Conservation (phyloP, 2,329 filamentous ascomycete species). For the Monilinia aucupariae region DNA sequence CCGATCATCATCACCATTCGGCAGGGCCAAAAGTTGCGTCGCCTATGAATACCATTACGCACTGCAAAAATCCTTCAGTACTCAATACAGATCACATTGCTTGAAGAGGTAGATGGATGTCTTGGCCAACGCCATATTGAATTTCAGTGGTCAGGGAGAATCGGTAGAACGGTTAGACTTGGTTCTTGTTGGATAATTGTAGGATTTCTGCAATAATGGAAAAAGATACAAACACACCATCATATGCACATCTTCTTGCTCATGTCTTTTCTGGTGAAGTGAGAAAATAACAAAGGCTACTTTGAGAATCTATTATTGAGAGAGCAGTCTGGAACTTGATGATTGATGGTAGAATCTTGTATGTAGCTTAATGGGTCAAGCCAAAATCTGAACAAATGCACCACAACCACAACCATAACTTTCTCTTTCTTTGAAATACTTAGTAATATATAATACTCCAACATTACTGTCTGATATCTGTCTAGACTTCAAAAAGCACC, state of each 20-base stretch:
- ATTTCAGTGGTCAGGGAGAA: slow-evolving; percentile 48
- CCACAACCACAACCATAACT: no score
- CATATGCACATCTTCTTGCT: background rate
- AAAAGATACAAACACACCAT: background rate
- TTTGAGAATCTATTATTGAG: no score
- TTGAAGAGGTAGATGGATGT: slow-evolving; percentile 40
- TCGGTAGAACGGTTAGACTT: slow-evolving; percentile 52
- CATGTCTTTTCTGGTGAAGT: background rate
- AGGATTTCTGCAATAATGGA: background rate
- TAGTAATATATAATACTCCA: background rate
- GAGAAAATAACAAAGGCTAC: background rate
- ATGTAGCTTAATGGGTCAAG: no score
- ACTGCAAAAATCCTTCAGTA: slow-evolving; percentile 45
- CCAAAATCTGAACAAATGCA: no score
- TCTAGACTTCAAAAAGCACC: background rate
- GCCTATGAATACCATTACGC: no score
- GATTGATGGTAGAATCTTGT: no score
- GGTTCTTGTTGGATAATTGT: background rate
- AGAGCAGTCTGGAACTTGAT: no score
- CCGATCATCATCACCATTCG: no score
- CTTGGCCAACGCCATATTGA: slow-evolving; percentile 55
- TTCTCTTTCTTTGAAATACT: no score
- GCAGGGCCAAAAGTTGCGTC: no score
- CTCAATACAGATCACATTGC: slow-evolving; percentile 39
- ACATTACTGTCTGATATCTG: background rate